A percentile compares a stretch with the other conserved stretches of the same genome.
Conservation (phyloP, 2,329 filamentous ascomycete species). For the Trichoderma koningii region DNA sequence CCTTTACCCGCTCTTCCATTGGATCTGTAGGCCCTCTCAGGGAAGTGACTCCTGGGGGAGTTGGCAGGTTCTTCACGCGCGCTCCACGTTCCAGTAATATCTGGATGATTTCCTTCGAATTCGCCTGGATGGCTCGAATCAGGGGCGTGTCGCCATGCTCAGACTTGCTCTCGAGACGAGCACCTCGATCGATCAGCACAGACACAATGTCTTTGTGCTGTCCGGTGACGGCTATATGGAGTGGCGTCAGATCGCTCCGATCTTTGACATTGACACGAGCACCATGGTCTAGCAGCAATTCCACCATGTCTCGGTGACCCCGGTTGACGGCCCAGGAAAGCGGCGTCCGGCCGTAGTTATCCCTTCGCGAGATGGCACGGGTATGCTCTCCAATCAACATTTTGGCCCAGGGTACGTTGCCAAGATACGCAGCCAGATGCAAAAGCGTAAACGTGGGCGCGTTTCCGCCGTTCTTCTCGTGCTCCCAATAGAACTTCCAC, state of each 20-base stretch:
- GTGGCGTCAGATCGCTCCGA: constrained; percentile 7
- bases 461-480: constrained; percentile 18
- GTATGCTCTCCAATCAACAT: constrained; percentile 1
- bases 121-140: constrained; percentile 14
- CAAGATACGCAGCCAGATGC: constrained; percentile 17
- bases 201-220: constrained; percentile 18
- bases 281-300: constrained; percentile 11
- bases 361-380: constrained; percentile 12
- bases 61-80: background rate
- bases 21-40: background rate
- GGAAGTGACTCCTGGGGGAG: constrained; percentile 7
- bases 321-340: constrained; percentile 17
- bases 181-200: constrained; percentile 8
- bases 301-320: constrained; percentile 8
- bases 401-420: constrained; percentile 12
- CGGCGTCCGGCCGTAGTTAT: constrained; percentile 12
- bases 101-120: constrained; percentile 18
- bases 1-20: constrained; percentile 12
- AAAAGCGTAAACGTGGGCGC: constrained; percentile 12
- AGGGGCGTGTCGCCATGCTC: constrained; percentile 14
- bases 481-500: constrained; percentile 20
- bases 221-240: constrained; percentile 2
- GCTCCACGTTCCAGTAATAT: constrained; percentile 10
- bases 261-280: constrained; percentile 16
- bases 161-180: constrained; percentile 10